Base-by-base conservation (phyloP, 2,329 filamentous ascomycete genomes). In the Helminthosporium solani region DNA sequence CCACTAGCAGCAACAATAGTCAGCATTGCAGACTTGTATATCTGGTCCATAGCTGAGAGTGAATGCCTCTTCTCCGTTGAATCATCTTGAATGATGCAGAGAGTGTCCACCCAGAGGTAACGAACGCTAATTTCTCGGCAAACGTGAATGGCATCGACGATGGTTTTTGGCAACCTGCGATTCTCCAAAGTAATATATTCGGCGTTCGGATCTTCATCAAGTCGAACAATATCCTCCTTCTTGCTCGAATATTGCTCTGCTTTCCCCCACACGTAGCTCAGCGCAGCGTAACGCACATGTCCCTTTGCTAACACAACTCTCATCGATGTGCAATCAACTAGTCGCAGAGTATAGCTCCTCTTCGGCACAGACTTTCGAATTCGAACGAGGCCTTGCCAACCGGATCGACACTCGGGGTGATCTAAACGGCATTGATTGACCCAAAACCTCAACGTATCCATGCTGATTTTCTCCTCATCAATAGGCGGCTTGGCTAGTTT, bases 81-180 rank as follows among this genome's bases (percentile, higher is more conserved):
- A 16, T 38, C 35, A 38, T 38, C 35, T 25, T 38, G 35, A 25
- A 38, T 25, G 7, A 38, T 38, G 35, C 35, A 38, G 2, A 38
- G 19, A 11, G 35, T 27, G 9, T 38, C 35, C 12, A 38, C 35
- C 35, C 35, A 38, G n/a, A 38, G 35, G 20, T 25, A 38, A 23
- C 35, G 35, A 14, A 38, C 27, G n/a, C 35, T 25, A 12, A 38
- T 38, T n/a, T 38, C 35, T 16, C 16, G 20, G 15, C 19, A 25
- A 21, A 38, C 35, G 12, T n/a, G 20, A 14, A 38, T 38, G 20
- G 35, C 35, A n/a, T 38, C 35, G 4, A 12, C 19, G 6, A 38
- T 25, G 21, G 35, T 38, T 16, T 16, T n/a, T 4, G 35, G n/a
- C n/a, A 38, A 21, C 12, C 6, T 38, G 2, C 35, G 35, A 23